phyloP scores from a whole-genome alignment of 2,329 filamentous ascomycete genomes.

The Paecilomyces sp. region DNA sequence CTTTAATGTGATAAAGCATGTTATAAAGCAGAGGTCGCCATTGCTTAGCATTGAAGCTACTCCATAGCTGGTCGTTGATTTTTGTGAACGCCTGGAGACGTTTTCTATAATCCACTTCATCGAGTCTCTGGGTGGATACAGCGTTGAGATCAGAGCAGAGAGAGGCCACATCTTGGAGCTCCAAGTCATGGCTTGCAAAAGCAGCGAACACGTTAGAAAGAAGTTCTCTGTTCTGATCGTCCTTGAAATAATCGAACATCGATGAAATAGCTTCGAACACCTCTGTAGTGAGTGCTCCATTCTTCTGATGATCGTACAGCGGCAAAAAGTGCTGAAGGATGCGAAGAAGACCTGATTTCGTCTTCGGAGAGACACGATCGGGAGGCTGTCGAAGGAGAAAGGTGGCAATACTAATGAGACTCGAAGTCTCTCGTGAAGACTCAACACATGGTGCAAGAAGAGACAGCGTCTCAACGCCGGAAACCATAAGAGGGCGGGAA shows the following conservation, averaged over 20 bases:
- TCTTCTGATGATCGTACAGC: constrained; percentile 51
- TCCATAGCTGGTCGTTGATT: constrained; percentile 59
- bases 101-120: constrained; percentile 81
- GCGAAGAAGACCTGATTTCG: constrained; percentile 72
- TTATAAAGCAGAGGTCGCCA: constrained; percentile 89
- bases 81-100: constrained; percentile 68
- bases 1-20: constrained; percentile 75
- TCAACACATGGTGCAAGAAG: constrained; percentile 64
- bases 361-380: constrained; percentile 70
- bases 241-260: constrained; percentile 85
- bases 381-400: constrained; percentile 81
- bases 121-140: constrained; percentile 62
- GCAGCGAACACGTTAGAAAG: constrained; percentile 66
- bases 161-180: constrained; percentile 55
- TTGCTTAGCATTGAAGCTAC: constrained; percentile 58
- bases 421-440: constrained; percentile 57
- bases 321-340: constrained; percentile 77
- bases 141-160: constrained; percentile 78
- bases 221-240: constrained; percentile 66
- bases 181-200: constrained; percentile 58
- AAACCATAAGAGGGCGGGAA: constrained; percentile 68
- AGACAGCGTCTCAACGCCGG: constrained; percentile 73
- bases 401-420: constrained; percentile 70
- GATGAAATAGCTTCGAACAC: constrained; percentile 70
- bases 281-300: constrained; percentile 52